Evolutionary conservation across 1,139 yeast species (phyloP), one percentile per base, ranked within the genome.

Genomic region (Candida sp.): DNA sequence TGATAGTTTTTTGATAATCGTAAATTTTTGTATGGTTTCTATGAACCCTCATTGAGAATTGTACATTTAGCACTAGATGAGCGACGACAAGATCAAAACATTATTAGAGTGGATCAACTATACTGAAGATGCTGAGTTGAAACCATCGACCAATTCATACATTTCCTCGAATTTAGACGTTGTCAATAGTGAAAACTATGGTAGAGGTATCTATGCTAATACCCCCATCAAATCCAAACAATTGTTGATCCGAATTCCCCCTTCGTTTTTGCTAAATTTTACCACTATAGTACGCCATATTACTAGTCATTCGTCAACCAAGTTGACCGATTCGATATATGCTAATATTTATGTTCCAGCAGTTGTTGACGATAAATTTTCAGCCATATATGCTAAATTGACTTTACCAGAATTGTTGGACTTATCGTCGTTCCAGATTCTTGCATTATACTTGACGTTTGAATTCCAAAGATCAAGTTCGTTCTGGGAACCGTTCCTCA

Each of bases 401-500:
- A 36, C 52, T 5, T 41, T 58, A 11, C 58, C 61, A 1, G 65
- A 69, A 21, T 49, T 78, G 19, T 45, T 64, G 2, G 53, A 54
- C 7, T 53, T 77, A 36, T 58, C 75, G 8, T 72, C 81, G 8
- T 75, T 75, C 53, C 84, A 77, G 55, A 54, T 82, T 33, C 48
- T 82, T 6, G 58, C 76, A 0, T 48, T 81, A 32, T 83, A 68
- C 54, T 51, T 83, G 9, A 57, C 75, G 8, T 63, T 79, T 12
- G 88, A 82, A 53, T 58, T 58, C 43, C 55, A 57, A 22, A 53
- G 82, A 37, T 35, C 41, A 0, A 43, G 49, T 3, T 81, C 88
- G 1, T 82, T 73, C 55, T 85, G 91, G 91, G 55, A 62, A 40
- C 89, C 88, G 0, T 84, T 84, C 51, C 60, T 84, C 29, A 70